Base-by-base conservation (phyloP, 139 green algal species). In the Closterium sp. region DNA sequence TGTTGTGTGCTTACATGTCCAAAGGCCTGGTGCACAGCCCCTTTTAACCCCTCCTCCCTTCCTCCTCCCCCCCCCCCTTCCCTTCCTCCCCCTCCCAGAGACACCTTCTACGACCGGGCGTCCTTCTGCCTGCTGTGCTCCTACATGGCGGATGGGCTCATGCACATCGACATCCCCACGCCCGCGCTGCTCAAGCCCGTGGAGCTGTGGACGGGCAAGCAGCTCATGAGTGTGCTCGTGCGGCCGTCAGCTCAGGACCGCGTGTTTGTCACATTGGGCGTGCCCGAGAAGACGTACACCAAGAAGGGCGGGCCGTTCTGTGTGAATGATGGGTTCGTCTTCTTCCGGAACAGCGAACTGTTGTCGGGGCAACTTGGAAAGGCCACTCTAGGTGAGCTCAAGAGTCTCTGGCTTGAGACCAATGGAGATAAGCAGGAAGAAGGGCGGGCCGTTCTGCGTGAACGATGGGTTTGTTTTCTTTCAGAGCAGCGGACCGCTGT, bases 191-290 rank as follows among this genome's bases (percentile, higher is more conserved):
- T 94, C 84, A 94, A 94, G 95, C 97, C 97, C 8, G 33, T 98
- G 88, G 97, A 98, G 95, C 94, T 99, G 88, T 99, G 98, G 98
- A 99, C 98, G 2, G 98, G 98, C 89, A 99, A 99, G 96, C 98
- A 99, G 96, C 86, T 99, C 12, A 98, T 99, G 89, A 94, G 92
- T 9, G 90, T 98, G 55, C 91, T 99, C 16, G 89, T 99, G 69
- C 95, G 93, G 5, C 93, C 94, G 28, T 93, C 30, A 30, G 93
- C 90, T 7, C 5, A 33, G 7, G 91, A 89, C 25, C 88, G 95
- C 83, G 91, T 99, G 30, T 98, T 97, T 88, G 93, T 98, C 16
- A 99, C 97, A 94, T 89, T 98, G 64, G 97, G 98, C 94, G 96
- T 97, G 10, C 95, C 93, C 1, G 97, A 99, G 95, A 98, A 97